Evolutionary conservation across 2,329 filamentous ascomycete genomes (phyloP), one percentile per base, ranked within the genome.

Genomic region (Dactylellina parvicollis): DNA sequence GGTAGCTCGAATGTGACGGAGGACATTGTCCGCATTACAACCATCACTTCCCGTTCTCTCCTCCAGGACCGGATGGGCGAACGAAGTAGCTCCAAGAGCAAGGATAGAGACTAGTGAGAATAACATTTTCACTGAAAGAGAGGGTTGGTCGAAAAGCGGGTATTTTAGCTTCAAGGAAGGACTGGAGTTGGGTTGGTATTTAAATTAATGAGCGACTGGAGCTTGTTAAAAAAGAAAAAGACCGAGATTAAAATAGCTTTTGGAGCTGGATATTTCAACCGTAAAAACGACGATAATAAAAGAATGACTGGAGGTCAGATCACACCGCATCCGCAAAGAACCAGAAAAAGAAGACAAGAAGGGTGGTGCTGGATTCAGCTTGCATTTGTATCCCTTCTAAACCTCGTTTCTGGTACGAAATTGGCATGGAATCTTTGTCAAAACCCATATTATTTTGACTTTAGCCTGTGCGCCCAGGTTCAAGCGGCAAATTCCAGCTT

Each of bases 281-380:
- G 36, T 14, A 38, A 12, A 55, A 30, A 36, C 57, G 47, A 56
- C 44, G 47, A 66, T 64, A 38, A 42, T 32, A 32, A 72, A 72
- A 57, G 66, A 72, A 46, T 44, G 59, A 72, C 66, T 72, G 57
- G 16, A 72, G 57, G 66, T 72, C 42, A 72, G 66, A 57, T 72
- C 59, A 46, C 49, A 50, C 44, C 46, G 32, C 40, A 62, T 72
- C 57, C 26, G 52, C 42, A 38, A 50, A 12, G 22, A 54, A 32
- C 50, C 8, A 22, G 16, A 49, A 36, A 32, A 59, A 34, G 32
- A 32, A 36, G 50, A 8, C 26, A 36, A 36, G 34, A 49, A 26
- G 26, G 49, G 47, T 40, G 4, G 38, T 14, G 14, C 12, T 20
- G 24, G 18, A 57, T n/a, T 5, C 26, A 26, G 26, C 46, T 55